Conservation (phyloP, 306 rosid species). For the Castanopsis chinensis region DNA sequence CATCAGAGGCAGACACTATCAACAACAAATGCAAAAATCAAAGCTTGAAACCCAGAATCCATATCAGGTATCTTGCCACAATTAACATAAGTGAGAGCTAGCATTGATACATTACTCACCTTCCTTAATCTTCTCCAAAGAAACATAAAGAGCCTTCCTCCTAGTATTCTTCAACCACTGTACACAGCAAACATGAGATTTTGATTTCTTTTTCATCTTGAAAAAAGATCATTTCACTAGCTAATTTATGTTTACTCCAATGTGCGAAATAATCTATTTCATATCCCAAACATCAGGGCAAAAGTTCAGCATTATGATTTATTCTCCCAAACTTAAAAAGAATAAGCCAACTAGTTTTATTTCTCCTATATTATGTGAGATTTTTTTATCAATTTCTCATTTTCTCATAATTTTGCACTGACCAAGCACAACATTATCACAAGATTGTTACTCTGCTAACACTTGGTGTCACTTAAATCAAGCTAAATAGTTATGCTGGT, state of each 20-base stretch:
- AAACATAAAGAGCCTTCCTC: slow-evolving; percentile 85
- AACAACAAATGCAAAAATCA: background rate
- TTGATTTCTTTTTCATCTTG: slow-evolving; percentile 9
- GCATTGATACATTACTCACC: slow-evolving; percentile 35
- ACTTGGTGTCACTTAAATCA: background rate
- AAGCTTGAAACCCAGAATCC: background rate
- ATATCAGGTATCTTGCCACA: background rate
- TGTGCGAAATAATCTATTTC: background rate
- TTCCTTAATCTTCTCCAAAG: slow-evolving; percentile 93
- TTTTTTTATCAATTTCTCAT: background rate
- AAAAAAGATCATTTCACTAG: background rate
- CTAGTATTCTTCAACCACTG: slow-evolving; percentile 91
- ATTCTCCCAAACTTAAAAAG: background rate
- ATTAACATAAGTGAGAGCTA: background rate
- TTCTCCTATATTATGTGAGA: background rate
- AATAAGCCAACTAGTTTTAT: background rate
- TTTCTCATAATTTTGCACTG: background rate
- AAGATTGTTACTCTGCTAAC: background rate
- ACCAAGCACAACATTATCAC: background rate
- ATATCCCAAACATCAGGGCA: background rate
- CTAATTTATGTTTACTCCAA: background rate
- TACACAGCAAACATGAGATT: slow-evolving; percentile 17
- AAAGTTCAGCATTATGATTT: background rate
- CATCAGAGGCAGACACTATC: background rate
- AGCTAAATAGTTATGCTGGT: background rate